These are phyloP conservation scores for Pulveroboletus sp. DNA, from an alignment of 768 basidiomycete species.

Conservation along the genomic window DNA sequence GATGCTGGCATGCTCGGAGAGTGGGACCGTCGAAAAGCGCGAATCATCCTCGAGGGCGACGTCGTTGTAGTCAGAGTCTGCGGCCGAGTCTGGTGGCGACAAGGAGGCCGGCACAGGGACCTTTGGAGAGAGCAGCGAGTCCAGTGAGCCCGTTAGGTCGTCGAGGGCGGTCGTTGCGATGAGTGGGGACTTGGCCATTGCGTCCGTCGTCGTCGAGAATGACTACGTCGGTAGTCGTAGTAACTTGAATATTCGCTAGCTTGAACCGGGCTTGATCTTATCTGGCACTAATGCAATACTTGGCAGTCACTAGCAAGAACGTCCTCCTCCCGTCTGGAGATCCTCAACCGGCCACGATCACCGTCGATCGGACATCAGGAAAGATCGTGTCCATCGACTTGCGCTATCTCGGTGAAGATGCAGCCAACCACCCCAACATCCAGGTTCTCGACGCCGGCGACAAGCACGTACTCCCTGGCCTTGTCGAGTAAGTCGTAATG, in stretches of 20 bases:
- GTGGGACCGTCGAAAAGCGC: conserved; percentile 51
- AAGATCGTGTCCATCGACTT: conserved; percentile 53
- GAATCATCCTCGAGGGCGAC: conserved; percentile 44
- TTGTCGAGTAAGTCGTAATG: conserved; percentile 61
- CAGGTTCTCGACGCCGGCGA: conserved; percentile 57
- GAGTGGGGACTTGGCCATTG: conserved; percentile 19
- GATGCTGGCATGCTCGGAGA: conserved; percentile 37
- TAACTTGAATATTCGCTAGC: not conserved
- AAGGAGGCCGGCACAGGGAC: conserved; percentile 27
- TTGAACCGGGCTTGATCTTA: not conserved
- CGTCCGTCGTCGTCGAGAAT: conserved; percentile 3
- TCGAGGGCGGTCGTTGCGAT: too few relatives aligned
- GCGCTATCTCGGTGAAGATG: conserved; percentile 31
- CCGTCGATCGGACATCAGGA: conserved; percentile 54
- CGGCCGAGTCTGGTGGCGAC: conserved; percentile 41
- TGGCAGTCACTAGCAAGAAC: conserved; percentile 51
- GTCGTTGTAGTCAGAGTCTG: conserved; percentile 66
- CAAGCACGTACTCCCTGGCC: conserved; percentile 67
- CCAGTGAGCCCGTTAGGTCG: conserved; percentile 31
- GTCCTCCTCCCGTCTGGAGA: conserved; percentile 53
- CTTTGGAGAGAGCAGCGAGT: conserved; percentile 52
- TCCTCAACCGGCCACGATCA: conserved; percentile 64
- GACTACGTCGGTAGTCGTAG: conserved; percentile 6
- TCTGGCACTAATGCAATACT: conserved; percentile 13
- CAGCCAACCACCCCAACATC: conserved; percentile 20